Evolutionary conservation across 2,329 filamentous ascomycete species (phyloP).

Genomic region (Endoconidiophora polonica): DNA sequence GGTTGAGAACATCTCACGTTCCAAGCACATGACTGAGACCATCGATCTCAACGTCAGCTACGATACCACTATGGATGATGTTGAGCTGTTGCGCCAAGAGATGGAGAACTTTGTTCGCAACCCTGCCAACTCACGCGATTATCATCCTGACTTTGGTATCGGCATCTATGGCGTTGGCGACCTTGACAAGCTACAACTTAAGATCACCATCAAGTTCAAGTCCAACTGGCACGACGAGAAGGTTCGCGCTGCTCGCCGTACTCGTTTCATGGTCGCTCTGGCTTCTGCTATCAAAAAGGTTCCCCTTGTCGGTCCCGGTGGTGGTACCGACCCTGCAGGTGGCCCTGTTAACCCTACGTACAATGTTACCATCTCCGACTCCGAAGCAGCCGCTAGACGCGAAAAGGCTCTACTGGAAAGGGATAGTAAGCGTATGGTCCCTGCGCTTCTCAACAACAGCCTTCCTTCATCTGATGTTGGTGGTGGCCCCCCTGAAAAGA

Average conservation of each 20-base stretch:
- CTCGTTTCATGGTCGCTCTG: slow-evolving; percentile 93
- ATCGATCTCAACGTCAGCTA: slow-evolving; percentile 68
- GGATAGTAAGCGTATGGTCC: slow-evolving; percentile 49
- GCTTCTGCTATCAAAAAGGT: slow-evolving; percentile 72
- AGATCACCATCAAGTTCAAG: slow-evolving; percentile 78
- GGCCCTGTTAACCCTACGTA: slow-evolving; percentile 63
- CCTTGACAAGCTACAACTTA: slow-evolving; percentile 74
- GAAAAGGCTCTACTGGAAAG: slow-evolving; percentile 37
- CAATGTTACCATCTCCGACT: slow-evolving; percentile 58
- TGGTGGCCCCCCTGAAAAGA: not conserved
- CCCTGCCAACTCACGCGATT: slow-evolving; percentile 79
- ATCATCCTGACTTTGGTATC: slow-evolving; percentile 67
- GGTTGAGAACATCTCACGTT: slow-evolving; percentile 86
- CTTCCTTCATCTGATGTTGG: slow-evolving; percentile 1
- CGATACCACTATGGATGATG: slow-evolving; percentile 76
- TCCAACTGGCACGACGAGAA: slow-evolving; percentile 81
- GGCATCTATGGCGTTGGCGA: slow-evolving; percentile 64
- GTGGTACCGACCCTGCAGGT: slow-evolving; percentile 44
- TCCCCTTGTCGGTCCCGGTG: slow-evolving; percentile 69
- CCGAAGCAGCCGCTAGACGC: slow-evolving; percentile 47
- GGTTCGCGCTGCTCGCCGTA: slow-evolving; percentile 63
- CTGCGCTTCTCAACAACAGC: slow-evolving; percentile 21
- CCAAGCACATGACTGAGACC: slow-evolving; percentile 78
- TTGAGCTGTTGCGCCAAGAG: slow-evolving; percentile 69
- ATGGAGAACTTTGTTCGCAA: slow-evolving; percentile 71